Evolutionary conservation across 2,329 filamentous ascomycete species (phyloP).

Genomic region (Colletotrichum phormii): DNA sequence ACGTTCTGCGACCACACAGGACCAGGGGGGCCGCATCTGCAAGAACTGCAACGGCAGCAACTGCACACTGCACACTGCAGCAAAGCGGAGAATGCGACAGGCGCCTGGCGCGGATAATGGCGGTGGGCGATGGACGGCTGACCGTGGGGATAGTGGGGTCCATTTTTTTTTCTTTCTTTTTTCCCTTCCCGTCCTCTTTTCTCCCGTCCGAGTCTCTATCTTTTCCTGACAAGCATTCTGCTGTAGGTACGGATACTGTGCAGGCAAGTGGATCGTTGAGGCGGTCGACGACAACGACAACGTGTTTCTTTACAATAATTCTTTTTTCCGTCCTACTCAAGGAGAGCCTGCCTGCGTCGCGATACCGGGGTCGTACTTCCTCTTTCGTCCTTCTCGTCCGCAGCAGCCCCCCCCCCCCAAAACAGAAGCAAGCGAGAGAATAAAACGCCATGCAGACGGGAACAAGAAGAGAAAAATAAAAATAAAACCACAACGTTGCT

Average conservation of each 20-base stretch:
- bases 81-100: slow-evolving; percentile 3
- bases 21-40: background rate
- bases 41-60: background rate
- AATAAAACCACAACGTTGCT: background rate
- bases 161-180: background rate
- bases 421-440: background rate
- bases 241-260: background rate
- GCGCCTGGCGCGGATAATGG: slow-evolving; percentile 9
- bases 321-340: background rate
- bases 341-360: background rate
- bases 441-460: background rate
- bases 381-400: background rate
- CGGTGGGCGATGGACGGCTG: background rate
- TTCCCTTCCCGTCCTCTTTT: background rate
- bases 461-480: background rate
- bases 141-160: background rate
- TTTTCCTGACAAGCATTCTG: background rate
- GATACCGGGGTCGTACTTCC: background rate
- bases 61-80: background rate
- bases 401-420: too few species aligned
- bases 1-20: background rate
- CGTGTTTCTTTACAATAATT: background rate
- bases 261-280: background rate
- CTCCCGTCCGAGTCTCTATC: background rate
- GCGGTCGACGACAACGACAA: slow-evolving; percentile 1